Conservation (phyloP, 1,284 basidiomycete species). For the Cutaneotrichosporon cyanovorans region DNA sequence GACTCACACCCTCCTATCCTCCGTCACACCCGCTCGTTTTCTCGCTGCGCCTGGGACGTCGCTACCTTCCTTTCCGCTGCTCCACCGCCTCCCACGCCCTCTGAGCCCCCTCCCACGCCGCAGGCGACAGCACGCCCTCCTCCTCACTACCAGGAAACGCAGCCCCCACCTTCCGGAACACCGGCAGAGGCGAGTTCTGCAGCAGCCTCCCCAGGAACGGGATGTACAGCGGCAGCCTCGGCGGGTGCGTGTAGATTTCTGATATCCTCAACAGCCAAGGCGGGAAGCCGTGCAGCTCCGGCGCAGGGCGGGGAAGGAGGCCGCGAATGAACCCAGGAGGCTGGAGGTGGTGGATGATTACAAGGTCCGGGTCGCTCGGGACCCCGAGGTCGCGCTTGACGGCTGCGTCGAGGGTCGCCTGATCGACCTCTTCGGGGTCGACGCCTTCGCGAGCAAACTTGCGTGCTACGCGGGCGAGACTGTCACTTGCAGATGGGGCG, state of each 20-base stretch:
- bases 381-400: conserved; percentile 17
- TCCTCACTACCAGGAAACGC: conserved; percentile 8
- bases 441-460: conserved; percentile 8
- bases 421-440: conserved; percentile 4
- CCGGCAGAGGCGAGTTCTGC: conserved; percentile 14
- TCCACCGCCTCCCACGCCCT: conserved; percentile 21
- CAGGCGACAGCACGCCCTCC: conserved; percentile 11
- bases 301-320: conserved; percentile 27
- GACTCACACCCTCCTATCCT: too few relatives aligned
- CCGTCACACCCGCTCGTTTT: neutral
- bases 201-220: conserved; percentile 14
- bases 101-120: conserved; percentile 20
- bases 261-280: conserved; percentile 35
- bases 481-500: conserved; percentile 11
- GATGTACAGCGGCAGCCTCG: conserved; percentile 21
- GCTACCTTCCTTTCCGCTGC: conserved; percentile 20
- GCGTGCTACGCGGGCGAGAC: conserved; percentile 11
- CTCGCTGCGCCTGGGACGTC: too few relatives aligned
- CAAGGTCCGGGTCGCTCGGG: conserved; percentile 26
- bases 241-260: conserved; percentile 33
- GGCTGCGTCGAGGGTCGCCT: conserved; percentile 13
- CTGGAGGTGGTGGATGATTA: conserved; percentile 28
- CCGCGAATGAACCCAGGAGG: conserved; percentile 16
- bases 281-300: conserved; percentile 34
- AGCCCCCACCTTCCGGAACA: conserved; percentile 15